Base-by-base conservation (phyloP, 306 rosid species). In the Castanospermum australe region DNA sequence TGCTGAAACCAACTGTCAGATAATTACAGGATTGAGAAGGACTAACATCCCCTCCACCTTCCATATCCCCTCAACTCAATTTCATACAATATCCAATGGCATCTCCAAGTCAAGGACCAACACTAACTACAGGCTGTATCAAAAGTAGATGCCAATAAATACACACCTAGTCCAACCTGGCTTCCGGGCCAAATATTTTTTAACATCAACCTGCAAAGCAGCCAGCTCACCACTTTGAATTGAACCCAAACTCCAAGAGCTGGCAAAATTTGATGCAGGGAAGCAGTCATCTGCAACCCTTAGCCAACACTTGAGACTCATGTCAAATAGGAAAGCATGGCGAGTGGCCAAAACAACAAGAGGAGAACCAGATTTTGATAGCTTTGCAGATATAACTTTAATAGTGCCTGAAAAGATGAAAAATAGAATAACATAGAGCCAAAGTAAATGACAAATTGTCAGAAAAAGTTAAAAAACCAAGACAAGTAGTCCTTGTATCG, bases 91-190 rank as follows among this genome's bases (percentile, higher is more conserved):
- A 75, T 39, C 15, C 77, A 72, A 73, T 22, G 39, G 36, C 68
- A 52, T 70, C 44, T 36, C 75, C 71, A 63, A 57, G 80, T 41
- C 20, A 38, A 69, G 51, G 71, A 36, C 70, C 47, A 54, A 42
- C 44, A 60, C 57, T 3, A 51, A 41, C 33, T 35, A 64, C 21
- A 54, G 59, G 67, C 72, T 30, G 41, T 48, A 54, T 67, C 2
- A 55, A 13, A 25, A 38, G 62, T 39, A 67, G 62, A 82, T 55
- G 47, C 11, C 30, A 50, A 54, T 36, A 71, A 73, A 79, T 71
- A 86, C 97, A 76, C 13, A 95, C 99, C 99, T 95, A 74, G 96
- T 90, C 99, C 98, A 95, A 86, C 97, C 99, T 15, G 99, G 99
- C 85, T 93, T 95, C 48, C 99, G 88, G 39, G 99, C 97, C 85